Base-by-base conservation (phyloP, 345 rosid genomes). In the Clarkia xantiana region DNA sequence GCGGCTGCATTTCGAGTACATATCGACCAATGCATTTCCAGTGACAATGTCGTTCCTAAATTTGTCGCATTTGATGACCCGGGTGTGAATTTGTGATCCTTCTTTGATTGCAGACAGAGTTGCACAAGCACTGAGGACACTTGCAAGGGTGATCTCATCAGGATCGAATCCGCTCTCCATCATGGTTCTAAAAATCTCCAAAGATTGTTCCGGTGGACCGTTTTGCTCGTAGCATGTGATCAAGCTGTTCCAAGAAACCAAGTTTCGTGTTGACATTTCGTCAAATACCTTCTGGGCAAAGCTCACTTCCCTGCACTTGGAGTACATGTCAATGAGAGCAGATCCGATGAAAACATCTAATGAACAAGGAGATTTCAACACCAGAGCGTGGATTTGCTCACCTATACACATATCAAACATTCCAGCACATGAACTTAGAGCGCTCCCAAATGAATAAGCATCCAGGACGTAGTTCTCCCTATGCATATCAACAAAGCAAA, bases 241-340 rank as follows among this genome's bases (percentile, higher is more conserved):
- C 74, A 89, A 74, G 67, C 85, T 82, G 60, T 89, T 85, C 95
- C 97, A 89, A 61, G 95, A 80, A 18, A 89, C 90, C 54, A 75
- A 55, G 57, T 82, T 89, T 60, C 73, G 67, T 20, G 58, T 56
- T 45, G 52, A 48, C 93, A 88, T 78, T 56, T 54, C 74, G 54
- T 80, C 70, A 59, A 89, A 89, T 54, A 70, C 81, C 23, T 43
- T 53, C 57, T 65, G 83, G 52, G 87, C 83, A 61, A 62, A 74
- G 25, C 43, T 45, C 15, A 76, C 85, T 29, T 51, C 25, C 49
- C 88, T 74, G 13, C 97, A 80, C 73, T 88, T 88, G 36, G 86
- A 75, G 66, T 84, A 82, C 86, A 84, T 76, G 22, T 82, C 89
- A 62, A 84, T 60, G 39, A 85, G 95, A 53, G 94, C 97, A 34